Evolutionary conservation across 2,329 filamentous ascomycete species (phyloP).

Genomic region (Claviceps sorghi): DNA sequence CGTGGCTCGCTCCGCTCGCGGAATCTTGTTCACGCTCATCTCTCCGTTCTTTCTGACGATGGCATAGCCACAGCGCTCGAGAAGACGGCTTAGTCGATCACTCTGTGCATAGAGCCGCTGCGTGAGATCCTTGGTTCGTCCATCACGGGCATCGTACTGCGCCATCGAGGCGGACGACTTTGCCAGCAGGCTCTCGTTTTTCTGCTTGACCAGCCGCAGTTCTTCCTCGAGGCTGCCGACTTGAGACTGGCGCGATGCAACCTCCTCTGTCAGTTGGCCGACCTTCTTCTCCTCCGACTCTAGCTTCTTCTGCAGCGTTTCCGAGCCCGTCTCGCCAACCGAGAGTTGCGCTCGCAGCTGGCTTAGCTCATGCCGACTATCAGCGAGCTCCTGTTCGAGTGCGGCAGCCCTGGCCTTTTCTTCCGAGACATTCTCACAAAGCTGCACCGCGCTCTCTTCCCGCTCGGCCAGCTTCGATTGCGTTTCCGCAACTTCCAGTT

Average conservation of each 20-base stretch:
- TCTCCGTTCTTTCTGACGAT: slow-evolving; percentile 57
- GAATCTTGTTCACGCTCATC: slow-evolving; percentile 62
- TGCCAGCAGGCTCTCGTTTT: slow-evolving; percentile 38
- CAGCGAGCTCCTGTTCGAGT: slow-evolving; percentile 42
- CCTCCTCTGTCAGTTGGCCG: slow-evolving; percentile 49
- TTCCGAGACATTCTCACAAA: slow-evolving; percentile 38
- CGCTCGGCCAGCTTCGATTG: slow-evolving; percentile 37
- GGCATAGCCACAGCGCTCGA: slow-evolving; percentile 77
- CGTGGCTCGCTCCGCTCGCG: slow-evolving; percentile 39
- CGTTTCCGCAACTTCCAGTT: slow-evolving; percentile 39
- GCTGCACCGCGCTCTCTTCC: slow-evolving; percentile 34
- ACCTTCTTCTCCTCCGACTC: slow-evolving; percentile 63
- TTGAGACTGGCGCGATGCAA: slow-evolving; percentile 63
- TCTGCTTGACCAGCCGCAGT: slow-evolving; percentile 52
- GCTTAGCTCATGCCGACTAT: slow-evolving; percentile 55
- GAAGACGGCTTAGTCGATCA: slow-evolving; percentile 64
- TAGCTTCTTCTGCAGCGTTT: slow-evolving; percentile 59
- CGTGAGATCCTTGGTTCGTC: slow-evolving; percentile 68
- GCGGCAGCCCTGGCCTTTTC: slow-evolving; percentile 39
- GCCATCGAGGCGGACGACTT: slow-evolving; percentile 35
- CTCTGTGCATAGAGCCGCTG: slow-evolving; percentile 72
- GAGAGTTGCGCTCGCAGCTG: slow-evolving; percentile 57
- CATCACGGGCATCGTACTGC: slow-evolving; percentile 55
- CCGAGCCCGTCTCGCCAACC: slow-evolving; percentile 72
- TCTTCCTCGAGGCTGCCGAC: slow-evolving; percentile 65